Evolutionary conservation across 2,329 filamentous ascomycete genomes (phyloP), one percentile per base, ranked within the genome.

Genomic region (Colletotrichum australisinense): DNA sequence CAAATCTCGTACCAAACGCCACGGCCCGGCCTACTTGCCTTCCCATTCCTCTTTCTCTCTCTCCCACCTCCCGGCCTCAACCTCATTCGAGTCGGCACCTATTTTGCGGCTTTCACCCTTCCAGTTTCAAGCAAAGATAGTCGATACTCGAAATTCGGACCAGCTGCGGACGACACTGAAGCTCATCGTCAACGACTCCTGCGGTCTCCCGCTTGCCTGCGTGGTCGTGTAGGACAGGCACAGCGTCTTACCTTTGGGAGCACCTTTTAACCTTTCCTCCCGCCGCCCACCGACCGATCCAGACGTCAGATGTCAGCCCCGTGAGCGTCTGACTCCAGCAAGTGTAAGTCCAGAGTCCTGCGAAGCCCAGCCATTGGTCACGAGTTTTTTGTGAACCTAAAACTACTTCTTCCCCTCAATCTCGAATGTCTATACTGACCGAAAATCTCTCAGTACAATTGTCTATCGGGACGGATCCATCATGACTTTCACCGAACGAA

Each of bases 401-500:
- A 62, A 26, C 24, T 19, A 26, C 28, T 8, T 22, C 16, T 26
- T 28, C 9, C 60, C 60, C 46, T 59, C 42, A 19, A 12, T 30
- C 26, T 12, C 9, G 60, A 19, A 55, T 38, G 9, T 30, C 32
- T 14, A 22, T 5, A 57, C 63, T 74, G 63, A 74, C 63, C n/a
- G 22, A 22, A 30, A 7, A 26, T 12, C 38, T 46, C 22, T 63
- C 62, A 75, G 59, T 9, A 35, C 19, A 63, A n/a, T 62, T 24
- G 57, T 63, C 63, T 28, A 63, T 52, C 14, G 64, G 55, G 30
- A 66, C 42, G 12, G 19, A 19, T 67, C 60, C 72, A 75, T 59
- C 70, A 79, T 80, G 79, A 55, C 72, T 73, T 72, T 74, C 56
- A 64, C 67, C 46, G 60, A 69, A 9, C 72, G 77, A 76, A 77